A percentile compares a stretch with the other conserved stretches of the same genome.
These are phyloP conservation scores for Pseudohalonectria lignicola DNA, from an alignment of 2,329 filamentous ascomycete genomes.

Conservation along the genomic window DNA sequence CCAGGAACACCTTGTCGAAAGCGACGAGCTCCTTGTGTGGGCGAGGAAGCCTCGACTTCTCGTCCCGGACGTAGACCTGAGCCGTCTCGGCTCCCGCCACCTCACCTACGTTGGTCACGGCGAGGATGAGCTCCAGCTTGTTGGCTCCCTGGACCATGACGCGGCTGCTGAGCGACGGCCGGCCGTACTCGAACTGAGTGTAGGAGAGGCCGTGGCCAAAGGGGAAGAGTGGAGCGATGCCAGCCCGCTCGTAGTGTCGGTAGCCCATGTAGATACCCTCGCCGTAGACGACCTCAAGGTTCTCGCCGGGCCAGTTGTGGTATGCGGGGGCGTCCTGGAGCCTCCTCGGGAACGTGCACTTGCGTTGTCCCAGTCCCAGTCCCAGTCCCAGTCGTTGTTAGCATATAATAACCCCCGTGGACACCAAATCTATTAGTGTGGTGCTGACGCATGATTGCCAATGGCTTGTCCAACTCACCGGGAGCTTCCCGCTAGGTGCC, in stretches of 20 bases:
- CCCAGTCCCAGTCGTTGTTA: too few species aligned
- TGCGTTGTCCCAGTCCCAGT: too few species aligned
- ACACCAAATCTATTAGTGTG: too few species aligned
- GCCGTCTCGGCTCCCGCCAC: slow-evolving; percentile 51
- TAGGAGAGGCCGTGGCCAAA: slow-evolving; percentile 70
- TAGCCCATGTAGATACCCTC: slow-evolving; percentile 68
- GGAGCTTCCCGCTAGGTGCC: slow-evolving; percentile 59
- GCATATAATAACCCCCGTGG: too few species aligned
- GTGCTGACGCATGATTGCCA: too few species aligned
- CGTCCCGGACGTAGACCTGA: slow-evolving; percentile 57
- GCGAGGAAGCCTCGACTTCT: slow-evolving; percentile 49
- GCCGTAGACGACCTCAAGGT: slow-evolving; percentile 56
- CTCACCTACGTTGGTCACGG: slow-evolving; percentile 42
- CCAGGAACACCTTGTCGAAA: slow-evolving; percentile 53
- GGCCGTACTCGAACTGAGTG: slow-evolving; percentile 55
- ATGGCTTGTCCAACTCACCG: too few species aligned
- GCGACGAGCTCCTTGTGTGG: slow-evolving; percentile 62
- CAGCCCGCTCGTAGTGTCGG: slow-evolving; percentile 55
- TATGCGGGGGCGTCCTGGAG: slow-evolving; percentile 59
- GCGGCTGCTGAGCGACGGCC: slow-evolving; percentile 35
- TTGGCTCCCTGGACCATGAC: slow-evolving; percentile 21
- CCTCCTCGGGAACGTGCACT: slow-evolving; percentile 54
- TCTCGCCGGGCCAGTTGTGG: slow-evolving; percentile 64
- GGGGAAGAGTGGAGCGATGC: slow-evolving; percentile 51
- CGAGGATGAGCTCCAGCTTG: slow-evolving; percentile 32